phyloP scores from a whole-genome alignment of 371 early-diverging fungal species.

The Mortierella sp. region DNA sequence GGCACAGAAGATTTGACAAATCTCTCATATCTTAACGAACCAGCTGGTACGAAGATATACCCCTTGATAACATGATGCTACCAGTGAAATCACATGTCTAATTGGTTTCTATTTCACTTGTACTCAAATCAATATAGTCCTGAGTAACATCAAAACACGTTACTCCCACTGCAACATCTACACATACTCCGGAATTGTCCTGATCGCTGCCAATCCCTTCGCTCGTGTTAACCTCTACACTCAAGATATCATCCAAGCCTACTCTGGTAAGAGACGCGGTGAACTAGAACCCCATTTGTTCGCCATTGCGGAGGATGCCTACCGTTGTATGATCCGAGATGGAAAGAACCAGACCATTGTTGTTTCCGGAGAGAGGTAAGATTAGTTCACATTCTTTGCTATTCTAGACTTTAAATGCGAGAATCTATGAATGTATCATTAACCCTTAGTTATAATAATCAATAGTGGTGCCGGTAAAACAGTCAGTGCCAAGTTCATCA shows the following conservation, averaged over 20 bases:
- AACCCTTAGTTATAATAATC: background rate
- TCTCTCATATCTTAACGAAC: constrained; percentile 92
- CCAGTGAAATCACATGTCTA: background rate
- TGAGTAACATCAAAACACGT: constrained; percentile 90
- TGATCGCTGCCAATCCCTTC: constrained; percentile 99
- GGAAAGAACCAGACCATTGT: constrained; percentile 97
- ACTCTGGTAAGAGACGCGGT: constrained; percentile 93
- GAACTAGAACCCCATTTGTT: constrained; percentile 99
- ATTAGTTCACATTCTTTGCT: background rate
- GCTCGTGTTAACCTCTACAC: constrained; percentile 89
- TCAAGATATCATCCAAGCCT: constrained; percentile 90
- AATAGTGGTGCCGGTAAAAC: constrained; percentile 95
- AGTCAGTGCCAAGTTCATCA: constrained; percentile 95
- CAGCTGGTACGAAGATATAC: constrained; percentile 71
- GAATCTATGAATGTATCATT: background rate
- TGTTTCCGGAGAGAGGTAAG: constrained; percentile 96
- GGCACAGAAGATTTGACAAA: constrained; percentile 94
- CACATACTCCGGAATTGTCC: constrained; percentile 99
- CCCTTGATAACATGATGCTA: background rate
- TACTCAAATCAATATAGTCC: constrained; percentile 63
- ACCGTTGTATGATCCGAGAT: constrained; percentile 93
- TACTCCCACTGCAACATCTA: constrained; percentile 95
- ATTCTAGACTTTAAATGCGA: background rate
- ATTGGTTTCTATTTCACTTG: background rate
- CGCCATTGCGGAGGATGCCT: constrained; percentile 98